phyloP scores from a whole-genome alignment of 805 yeast genomes.

The Cephaloascus albidus region DNA sequence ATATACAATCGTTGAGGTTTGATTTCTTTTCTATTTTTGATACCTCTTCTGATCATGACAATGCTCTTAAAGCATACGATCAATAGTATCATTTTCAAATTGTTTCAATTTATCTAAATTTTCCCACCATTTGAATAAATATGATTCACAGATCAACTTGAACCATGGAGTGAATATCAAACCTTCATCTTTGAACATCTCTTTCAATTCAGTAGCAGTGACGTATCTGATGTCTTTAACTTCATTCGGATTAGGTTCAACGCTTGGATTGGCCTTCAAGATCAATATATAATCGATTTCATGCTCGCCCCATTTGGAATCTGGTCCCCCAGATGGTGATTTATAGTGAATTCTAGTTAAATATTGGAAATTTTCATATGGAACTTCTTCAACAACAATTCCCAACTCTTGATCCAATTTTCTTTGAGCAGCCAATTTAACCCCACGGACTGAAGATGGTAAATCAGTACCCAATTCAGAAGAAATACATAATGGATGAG shows the following conservation, averaged over 20 bases:
- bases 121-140: conserved; percentile 92
- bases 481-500: conserved; percentile 86
- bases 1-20: too few species aligned
- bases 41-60: not conserved
- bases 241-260: conserved; percentile 68
- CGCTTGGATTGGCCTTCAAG: conserved; percentile 43
- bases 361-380: conserved; percentile 63
- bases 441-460: conserved; percentile 63
- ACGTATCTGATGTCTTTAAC: conserved; percentile 79
- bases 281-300: conserved; percentile 93
- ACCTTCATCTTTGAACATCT: conserved; percentile 63
- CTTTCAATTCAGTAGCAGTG: conserved; percentile 50
- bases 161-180: conserved; percentile 96
- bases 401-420: conserved; percentile 93
- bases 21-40: too few species aligned
- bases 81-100: conserved; percentile 36
- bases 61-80: conserved; percentile 41
- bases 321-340: conserved; percentile 68
- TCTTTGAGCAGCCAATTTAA: conserved; percentile 80
- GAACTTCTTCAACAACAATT: conserved; percentile 50
- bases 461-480: conserved; percentile 68
- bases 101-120: conserved; percentile 49
- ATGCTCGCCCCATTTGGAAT: conserved; percentile 88
- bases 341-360: conserved; percentile 92
- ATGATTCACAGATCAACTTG: conserved; percentile 86